Conservation (phyloP, 176 grass and related monocot species). For the Poa annua region DNA sequence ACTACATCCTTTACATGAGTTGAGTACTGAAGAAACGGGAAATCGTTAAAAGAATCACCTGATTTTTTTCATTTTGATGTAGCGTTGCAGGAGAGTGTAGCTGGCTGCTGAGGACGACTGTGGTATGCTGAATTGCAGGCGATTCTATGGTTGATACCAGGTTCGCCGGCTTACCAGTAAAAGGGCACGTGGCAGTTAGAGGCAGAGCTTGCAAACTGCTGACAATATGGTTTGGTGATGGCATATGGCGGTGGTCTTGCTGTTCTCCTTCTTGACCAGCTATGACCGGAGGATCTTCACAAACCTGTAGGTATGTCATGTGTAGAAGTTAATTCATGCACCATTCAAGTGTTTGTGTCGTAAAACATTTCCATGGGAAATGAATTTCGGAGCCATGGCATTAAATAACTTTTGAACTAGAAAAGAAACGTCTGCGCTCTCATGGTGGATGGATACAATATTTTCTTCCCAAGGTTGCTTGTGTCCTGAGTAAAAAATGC, state of each 20-base stretch:
- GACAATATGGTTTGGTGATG: constrained; percentile 22
- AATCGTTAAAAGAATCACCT: constrained; percentile 42
- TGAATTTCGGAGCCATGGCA: neutral
- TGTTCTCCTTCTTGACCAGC: constrained; percentile 39
- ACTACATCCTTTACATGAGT: constrained; percentile 2
- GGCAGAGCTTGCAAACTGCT: neutral
- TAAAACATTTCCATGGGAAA: neutral
- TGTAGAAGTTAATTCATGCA: neutral
- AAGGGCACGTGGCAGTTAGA: constrained; percentile 9
- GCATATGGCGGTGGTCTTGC: constrained; percentile 1
- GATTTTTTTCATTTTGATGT: constrained; percentile 46
- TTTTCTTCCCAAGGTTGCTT: constrained; percentile 42
- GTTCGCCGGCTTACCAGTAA: constrained; percentile 25
- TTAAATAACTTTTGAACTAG: neutral
- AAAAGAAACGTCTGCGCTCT: neutral
- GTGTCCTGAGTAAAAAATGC: constrained; percentile 48
- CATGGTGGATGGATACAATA: neutral
- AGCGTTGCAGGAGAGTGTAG: constrained; percentile 39
- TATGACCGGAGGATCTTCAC: constrained; percentile 43
- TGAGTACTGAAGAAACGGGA: neutral
- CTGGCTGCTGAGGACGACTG: constrained; percentile 47
- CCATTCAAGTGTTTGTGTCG: neutral
- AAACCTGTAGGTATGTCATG: constrained; percentile 40
- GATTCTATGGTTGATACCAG: constrained; percentile 42
- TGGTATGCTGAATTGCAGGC: constrained; percentile 26